A percentile compares a stretch with the other conserved stretches of the same genome.
phyloP scores from a whole-genome alignment of 495 filamentous ascomycete genomes.

The Penicillium paxilli region DNA sequence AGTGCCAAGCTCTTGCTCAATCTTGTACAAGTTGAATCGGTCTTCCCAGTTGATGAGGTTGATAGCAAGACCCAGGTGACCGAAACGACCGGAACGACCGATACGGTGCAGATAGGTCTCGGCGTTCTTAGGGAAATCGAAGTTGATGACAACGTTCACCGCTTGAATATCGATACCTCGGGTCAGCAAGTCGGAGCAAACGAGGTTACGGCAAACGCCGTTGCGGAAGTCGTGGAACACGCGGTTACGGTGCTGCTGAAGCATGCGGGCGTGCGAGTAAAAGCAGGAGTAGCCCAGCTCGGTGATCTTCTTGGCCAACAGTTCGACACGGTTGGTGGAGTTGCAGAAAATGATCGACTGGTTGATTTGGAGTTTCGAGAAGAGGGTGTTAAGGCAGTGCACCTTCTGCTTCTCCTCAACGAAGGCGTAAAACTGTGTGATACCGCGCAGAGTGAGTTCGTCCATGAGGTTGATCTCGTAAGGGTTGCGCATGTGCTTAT shows the following conservation, averaged over 20 bases:
- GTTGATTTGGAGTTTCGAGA: slow-evolving; percentile 98
- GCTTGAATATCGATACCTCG: slow-evolving; percentile 99
- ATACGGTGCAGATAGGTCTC: slow-evolving; percentile 99
- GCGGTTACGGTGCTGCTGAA: slow-evolving; percentile 94
- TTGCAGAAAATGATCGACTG: slow-evolving; percentile 99
- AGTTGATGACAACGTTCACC: slow-evolving; percentile 99
- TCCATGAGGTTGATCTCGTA: slow-evolving; percentile 99
- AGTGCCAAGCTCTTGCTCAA: slow-evolving; percentile 94
- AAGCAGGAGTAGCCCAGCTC: slow-evolving; percentile 99
- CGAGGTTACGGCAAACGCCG: slow-evolving; percentile 94
- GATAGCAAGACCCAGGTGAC: slow-evolving; percentile 95
- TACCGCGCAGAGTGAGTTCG: slow-evolving; percentile 94
- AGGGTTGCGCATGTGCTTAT: slow-evolving; percentile 93
- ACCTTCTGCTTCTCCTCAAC: slow-evolving; percentile 99
- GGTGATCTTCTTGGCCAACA: slow-evolving; percentile 98
- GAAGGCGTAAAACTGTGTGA: slow-evolving; percentile 98
- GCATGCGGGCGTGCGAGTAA: slow-evolving; percentile 98
- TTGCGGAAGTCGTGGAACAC: slow-evolving; percentile 99
- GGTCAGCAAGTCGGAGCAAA: slow-evolving; percentile 96
- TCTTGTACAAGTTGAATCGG: slow-evolving; percentile 97
- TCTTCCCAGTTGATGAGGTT: slow-evolving; percentile 99
- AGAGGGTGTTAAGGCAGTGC: slow-evolving; percentile 97
- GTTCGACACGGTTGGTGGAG: slow-evolving; percentile 95
- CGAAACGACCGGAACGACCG: slow-evolving; percentile 94
- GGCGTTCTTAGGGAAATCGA: slow-evolving; percentile 99